Conservation (phyloP, 495 filamentous ascomycete species). For the Copromyces sp. region DNA sequence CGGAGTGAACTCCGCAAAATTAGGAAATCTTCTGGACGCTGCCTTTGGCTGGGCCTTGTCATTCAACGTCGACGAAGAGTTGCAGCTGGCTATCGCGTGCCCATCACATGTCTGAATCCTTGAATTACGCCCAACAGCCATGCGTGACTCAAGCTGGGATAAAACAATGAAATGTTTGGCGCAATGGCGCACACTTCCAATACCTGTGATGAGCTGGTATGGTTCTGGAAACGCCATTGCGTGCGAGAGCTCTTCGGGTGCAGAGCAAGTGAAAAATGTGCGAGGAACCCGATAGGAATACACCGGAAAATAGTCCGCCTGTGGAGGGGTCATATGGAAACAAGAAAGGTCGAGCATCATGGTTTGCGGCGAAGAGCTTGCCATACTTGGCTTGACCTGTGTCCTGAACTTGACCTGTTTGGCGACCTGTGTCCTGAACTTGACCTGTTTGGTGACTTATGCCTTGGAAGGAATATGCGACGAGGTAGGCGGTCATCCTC, state of each 20-base stretch:
- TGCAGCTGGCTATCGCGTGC: background rate
- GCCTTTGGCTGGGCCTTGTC: background rate
- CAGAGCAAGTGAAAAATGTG: background rate
- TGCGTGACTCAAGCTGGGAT: background rate
- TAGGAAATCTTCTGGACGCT: background rate
- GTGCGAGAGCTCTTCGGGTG: background rate
- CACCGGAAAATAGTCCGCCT: background rate
- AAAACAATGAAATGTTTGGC: background rate
- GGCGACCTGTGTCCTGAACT: background rate
- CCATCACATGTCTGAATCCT: background rate
- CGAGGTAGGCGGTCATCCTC: background rate
- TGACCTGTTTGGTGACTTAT: background rate
- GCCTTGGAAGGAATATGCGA: background rate
- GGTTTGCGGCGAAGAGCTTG: background rate
- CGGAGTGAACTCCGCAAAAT: background rate
- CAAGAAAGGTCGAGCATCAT: background rate
- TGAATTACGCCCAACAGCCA: background rate
- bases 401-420: background rate
- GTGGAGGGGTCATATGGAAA: background rate
- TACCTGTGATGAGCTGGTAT: background rate
- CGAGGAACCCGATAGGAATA: background rate
- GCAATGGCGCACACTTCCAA: background rate
- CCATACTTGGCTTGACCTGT: background rate
- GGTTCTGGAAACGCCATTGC: background rate
- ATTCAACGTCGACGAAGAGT: background rate